Base-by-base conservation (phyloP, 169 alveolate genomes). In the Plasmodium inui region DNA sequence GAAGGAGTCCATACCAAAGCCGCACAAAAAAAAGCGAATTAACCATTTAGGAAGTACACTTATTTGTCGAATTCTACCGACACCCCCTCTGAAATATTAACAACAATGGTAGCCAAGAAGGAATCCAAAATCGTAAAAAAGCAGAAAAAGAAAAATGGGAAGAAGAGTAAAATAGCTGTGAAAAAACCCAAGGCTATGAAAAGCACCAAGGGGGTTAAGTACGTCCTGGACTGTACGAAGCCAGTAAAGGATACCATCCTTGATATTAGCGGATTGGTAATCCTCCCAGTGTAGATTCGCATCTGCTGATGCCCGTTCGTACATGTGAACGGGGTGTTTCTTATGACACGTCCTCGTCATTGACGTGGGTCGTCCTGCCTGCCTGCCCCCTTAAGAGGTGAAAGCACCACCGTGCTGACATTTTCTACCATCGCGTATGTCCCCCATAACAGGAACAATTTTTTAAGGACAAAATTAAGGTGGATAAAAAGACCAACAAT, bases 401-500 rank as follows among this genome's bases (percentile, higher is more conserved):
- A 32, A 0, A 32, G 37, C 44, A 32, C 6, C 46, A 8, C 17
- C 41, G n/a, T 39, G 37, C 9, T 72, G 26, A n/a, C 9, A 0
- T 22, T 4, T 12, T 50, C 37, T 17, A 6, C 3, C 28, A 61
- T 17, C 53, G 0, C 39, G 4, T 14, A 6, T 61, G 4, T 78
- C 37, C 80, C 80, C 17, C 79, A 14, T 19, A 44, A 28, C 92
- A 97, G 98, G 99, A 98, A 93, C 98, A 98, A 96, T 99, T 97
- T 97, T 96, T 99, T 79, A 97, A 97, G 94, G 97, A 97, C 92
- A 97, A 98, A 90, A 98, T 98, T 92, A 99, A 99, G 97, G 99
- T 98, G 26, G 98, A 98, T 74, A 99, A 99, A 41, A 99, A 98
- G 97, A 96, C 98, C 85, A 99, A 99, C 92, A 98, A 99, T 96